Base-by-base conservation (phyloP, 2,329 filamentous ascomycete species). In the Colletotrichum horii region DNA sequence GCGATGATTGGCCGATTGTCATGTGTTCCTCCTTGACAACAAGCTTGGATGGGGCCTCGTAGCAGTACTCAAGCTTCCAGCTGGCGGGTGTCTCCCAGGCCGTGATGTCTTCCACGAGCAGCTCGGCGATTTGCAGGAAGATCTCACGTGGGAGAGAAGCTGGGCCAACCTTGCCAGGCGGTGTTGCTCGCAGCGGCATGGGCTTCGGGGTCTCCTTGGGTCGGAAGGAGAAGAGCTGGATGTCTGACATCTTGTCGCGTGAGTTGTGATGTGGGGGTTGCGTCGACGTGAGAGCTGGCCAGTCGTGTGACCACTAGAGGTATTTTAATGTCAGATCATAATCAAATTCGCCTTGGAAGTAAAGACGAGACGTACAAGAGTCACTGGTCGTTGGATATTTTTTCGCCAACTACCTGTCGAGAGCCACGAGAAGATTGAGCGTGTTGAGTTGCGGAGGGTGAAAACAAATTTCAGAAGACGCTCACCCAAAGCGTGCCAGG, bases 361-460 rank as follows among this genome's bases (percentile, higher is more conserved):
- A 58, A 1, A 3, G 26, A 6, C 4, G 24, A 4, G 8, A 11
- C 55, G 22, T 16, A 58, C 24, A 30, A 1, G 24, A 6, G 15
- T 16, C 24, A 0, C 14, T 58, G 0, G 1, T 28, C 0, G 24
- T 0, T 26, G 24, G 4, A 58, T 26, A 0, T 16, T 14, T 58
- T 58, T 58, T 28, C 24, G 1, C 22, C 55, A 2, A 0, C 55
- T 11, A 0, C 55, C 1, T 58, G 6, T n/a, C 55, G 28, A 1
- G 24, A 9, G 3, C 19, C 16, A 14, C 1, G 1, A 58, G 28
- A 58, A 58, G 0, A 24, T 58, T 3, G 15, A 4, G 26, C 28
- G 1, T 58, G 55, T 58, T 58, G 55, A 58, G 4, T 28, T 28
- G 55, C 1, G 22, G 28, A 58, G 15, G 14, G 8, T 58, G 6